These are phyloP conservation scores for Anaeramoeba flamelloides DNA, from an alignment of 78 protist species.

Conservation along the genomic window DNA sequence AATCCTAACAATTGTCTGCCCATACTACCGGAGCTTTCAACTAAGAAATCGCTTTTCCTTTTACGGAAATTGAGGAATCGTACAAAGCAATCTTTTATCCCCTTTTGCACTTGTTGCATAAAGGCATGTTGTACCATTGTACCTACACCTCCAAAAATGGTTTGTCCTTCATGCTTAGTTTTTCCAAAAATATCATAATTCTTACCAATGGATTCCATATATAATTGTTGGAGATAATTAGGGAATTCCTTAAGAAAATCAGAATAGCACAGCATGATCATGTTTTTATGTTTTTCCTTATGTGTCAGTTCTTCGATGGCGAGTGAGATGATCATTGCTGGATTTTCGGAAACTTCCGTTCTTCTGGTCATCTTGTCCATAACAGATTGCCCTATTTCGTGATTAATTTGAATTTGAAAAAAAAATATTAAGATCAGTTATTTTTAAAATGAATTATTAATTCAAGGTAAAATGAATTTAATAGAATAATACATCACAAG, in stretches of 20 bases:
- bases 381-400: conserved; percentile 19
- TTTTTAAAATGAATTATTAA: too few species aligned
- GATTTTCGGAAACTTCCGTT: conserved; percentile 11
- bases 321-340: conserved; percentile 28
- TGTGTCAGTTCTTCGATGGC: conserved; percentile 14
- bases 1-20: conserved; percentile 39
- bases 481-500: too few species aligned
- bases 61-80: conserved; percentile 23
- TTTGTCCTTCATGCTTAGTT: conserved; percentile 17
- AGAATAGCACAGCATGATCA: conserved; percentile 29
- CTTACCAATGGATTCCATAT: conserved; percentile 41
- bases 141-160: conserved; percentile 43
- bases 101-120: conserved; percentile 42
- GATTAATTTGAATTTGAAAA: too few species aligned
- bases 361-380: conserved; percentile 31
- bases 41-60: conserved; percentile 16
- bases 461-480: too few species aligned
- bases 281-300: conserved; percentile 15
- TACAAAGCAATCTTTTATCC: conserved; percentile 23
- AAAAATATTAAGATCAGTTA: too few species aligned
- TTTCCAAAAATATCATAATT: conserved; percentile 16
- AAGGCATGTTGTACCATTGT: conserved; percentile 38
- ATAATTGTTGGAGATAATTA: conserved; percentile 37
- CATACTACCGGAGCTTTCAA: conserved; percentile 28
- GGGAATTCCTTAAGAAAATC: conserved; percentile 29